phyloP scores from a whole-genome alignment of 176 grass and related monocot genomes.

The Aegilops sharonensis region DNA sequence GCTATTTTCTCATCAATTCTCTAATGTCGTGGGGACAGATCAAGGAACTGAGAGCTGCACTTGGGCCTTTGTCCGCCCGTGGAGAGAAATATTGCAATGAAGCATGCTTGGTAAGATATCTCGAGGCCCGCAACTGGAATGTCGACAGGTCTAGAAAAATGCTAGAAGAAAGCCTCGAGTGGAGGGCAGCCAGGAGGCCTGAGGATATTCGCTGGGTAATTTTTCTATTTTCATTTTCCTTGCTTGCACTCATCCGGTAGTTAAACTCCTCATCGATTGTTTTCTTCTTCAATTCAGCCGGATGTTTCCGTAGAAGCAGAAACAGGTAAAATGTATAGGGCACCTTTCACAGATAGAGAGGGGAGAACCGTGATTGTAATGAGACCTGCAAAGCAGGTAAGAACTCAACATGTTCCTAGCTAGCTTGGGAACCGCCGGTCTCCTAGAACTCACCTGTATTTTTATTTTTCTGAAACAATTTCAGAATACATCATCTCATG shows the following conservation, averaged over 20 bases:
- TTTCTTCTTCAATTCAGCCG: constrained; percentile 38
- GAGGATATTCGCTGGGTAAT: constrained; percentile 83
- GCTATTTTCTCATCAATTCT: not conserved
- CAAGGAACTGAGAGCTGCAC: constrained; percentile 55
- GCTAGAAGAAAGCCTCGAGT: constrained; percentile 83
- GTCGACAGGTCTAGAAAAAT: constrained; percentile 72
- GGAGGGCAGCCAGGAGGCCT: constrained; percentile 69
- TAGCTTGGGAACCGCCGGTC: not conserved
- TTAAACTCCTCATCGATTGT: not conserved
- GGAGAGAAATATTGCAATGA: constrained; percentile 51
- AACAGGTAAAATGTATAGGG: constrained; percentile 81
- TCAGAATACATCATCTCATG: constrained; percentile 74
- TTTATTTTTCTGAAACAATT: not conserved
- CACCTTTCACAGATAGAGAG: constrained; percentile 70
- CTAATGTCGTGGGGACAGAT: constrained; percentile 38
- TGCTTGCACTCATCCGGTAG: not conserved
- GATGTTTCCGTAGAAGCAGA: constrained; percentile 72
- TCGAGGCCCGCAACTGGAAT: constrained; percentile 76
- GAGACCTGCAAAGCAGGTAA: constrained; percentile 71
- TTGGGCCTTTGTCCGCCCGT: constrained; percentile 50
- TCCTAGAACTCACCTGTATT: not conserved
- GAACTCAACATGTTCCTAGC: constrained; percentile 6
- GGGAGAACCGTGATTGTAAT: constrained; percentile 67
- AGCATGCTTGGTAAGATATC: constrained; percentile 69
- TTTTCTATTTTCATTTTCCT: not conserved